phyloP scores from a whole-genome alignment of 2,329 filamentous ascomycete species.

The Coniochaeta sp. region DNA sequence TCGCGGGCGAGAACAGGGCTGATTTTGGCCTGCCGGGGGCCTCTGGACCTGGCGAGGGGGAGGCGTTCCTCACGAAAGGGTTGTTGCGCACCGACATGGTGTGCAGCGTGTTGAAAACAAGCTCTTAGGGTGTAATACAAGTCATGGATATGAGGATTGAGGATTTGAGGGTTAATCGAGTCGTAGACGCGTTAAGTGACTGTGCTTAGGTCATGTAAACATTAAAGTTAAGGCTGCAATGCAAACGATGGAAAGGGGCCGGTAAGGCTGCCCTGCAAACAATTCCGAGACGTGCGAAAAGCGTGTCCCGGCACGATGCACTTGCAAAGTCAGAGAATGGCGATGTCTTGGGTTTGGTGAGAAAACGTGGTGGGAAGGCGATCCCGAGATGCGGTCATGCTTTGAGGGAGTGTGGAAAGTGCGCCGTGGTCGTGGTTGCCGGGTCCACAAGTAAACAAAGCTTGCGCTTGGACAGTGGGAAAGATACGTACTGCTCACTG shows the following conservation, averaged over 20 bases:
- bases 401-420: neutral
- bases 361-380: neutral
- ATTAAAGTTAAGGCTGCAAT: neutral
- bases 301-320: slow-evolving; percentile 1
- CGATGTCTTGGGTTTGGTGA: slow-evolving; percentile 1
- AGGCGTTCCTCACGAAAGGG: slow-evolving; percentile 65
- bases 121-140: neutral
- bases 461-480: neutral
- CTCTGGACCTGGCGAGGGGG: slow-evolving; percentile 55
- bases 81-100: slow-evolving; percentile 68
- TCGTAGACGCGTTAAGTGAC: neutral
- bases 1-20: slow-evolving; percentile 50
- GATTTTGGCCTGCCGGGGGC: slow-evolving; percentile 62
- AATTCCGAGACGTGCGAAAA: slow-evolving; percentile 1
- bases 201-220: neutral
- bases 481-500: too few relatives aligned
- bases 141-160: neutral
- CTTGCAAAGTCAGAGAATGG: neutral
- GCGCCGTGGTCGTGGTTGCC: neutral
- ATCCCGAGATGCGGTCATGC: neutral
- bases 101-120: slow-evolving; percentile 18
- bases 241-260: slow-evolving; percentile 5
- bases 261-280: slow-evolving; percentile 1
- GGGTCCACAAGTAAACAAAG: slow-evolving; percentile 4
- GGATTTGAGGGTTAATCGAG: neutral